Percentiles rank a stretch among this genome's conserved stretches.
These are phyloP conservation scores for Aspergillus costaricaensis DNA, from an alignment of 2,329 filamentous ascomycete genomes.

Conservation along the genomic window DNA sequence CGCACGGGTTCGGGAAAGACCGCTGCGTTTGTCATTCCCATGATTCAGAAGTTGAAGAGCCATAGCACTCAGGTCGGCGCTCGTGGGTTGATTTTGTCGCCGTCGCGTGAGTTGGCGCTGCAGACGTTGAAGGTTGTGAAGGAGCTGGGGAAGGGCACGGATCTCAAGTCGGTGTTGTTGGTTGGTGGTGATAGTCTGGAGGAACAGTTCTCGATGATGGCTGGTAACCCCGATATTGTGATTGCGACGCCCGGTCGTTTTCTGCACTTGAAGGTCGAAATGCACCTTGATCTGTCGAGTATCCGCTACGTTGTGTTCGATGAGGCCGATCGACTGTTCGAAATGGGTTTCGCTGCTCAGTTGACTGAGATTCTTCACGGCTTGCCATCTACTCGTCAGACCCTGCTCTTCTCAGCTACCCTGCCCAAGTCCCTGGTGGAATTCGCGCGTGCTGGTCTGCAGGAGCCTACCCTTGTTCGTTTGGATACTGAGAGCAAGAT, in stretches of 20 bases:
- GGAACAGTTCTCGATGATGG: constrained; percentile 91
- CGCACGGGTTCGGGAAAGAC: constrained; percentile 99
- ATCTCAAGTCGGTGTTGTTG: constrained; percentile 83
- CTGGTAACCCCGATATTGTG: constrained; percentile 92
- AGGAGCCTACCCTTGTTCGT: constrained; percentile 87
- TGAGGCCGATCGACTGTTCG: constrained; percentile 93
- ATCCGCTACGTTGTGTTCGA: constrained; percentile 96
- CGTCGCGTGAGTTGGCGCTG: constrained; percentile 88
- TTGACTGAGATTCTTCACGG: constrained; percentile 90
- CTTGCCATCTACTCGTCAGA: constrained; percentile 81
- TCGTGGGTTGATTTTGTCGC: constrained; percentile 83
- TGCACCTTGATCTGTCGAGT: constrained; percentile 86
- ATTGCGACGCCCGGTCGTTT: constrained; percentile 97
- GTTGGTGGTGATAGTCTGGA: constrained; percentile 95
- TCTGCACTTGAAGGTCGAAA: constrained; percentile 94
- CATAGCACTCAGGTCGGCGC: constrained; percentile 87
- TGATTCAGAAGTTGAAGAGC: constrained; percentile 89
- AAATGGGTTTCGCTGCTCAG: constrained; percentile 97
- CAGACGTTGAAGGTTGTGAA: constrained; percentile 97
- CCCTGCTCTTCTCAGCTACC: constrained; percentile 91
- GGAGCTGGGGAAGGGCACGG: constrained; percentile 85
- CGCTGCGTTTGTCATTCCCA: constrained; percentile 94
- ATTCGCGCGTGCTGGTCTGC: constrained; percentile 88
- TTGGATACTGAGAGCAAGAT: constrained; percentile 94
- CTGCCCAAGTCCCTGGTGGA: constrained; percentile 92